Evolutionary conservation across 805 yeast genomes (phyloP).

Genomic region (Saccharomycopsis sp.): DNA sequence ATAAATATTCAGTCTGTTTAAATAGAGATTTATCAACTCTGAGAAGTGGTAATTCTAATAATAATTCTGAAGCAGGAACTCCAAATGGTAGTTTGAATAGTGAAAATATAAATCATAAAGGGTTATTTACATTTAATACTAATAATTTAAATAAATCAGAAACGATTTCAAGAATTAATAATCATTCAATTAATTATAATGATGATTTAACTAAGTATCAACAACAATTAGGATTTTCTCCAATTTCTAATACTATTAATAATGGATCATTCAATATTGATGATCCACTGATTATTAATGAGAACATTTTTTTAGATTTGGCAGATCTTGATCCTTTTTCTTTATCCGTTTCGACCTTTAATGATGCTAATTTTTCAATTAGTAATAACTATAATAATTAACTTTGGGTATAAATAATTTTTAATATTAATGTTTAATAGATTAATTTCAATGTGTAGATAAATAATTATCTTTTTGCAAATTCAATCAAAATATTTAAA

Average conservation of each 20-base stretch:
- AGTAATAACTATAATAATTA: no score
- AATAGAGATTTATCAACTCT: not conserved
- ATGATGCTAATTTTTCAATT: slow-evolving; percentile 1
- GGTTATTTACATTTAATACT: not conserved
- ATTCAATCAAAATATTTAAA: slow-evolving; percentile 20
- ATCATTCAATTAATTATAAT: no score
- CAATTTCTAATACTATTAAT: not conserved
- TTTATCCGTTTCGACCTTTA: slow-evolving; percentile 3
- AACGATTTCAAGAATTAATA: not conserved
- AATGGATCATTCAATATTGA: not conserved
- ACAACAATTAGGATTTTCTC: no score
- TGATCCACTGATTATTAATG: not conserved
- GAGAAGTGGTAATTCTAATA: not conserved
- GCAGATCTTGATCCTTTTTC: slow-evolving; percentile 12
- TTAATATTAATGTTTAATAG: no score
- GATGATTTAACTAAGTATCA: not conserved
- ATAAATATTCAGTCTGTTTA: not conserved
- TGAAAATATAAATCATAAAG: not conserved
- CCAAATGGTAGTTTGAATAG: not conserved
- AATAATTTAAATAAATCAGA: not conserved
- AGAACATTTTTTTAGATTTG: slow-evolving; percentile 6
- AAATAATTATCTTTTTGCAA: no score
- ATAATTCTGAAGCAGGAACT: not conserved
- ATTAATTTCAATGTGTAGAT: no score
- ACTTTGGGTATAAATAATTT: no score